Conservation (phyloP, 2,329 filamentous ascomycete species). For the Pseudopithomyces chartarum region DNA sequence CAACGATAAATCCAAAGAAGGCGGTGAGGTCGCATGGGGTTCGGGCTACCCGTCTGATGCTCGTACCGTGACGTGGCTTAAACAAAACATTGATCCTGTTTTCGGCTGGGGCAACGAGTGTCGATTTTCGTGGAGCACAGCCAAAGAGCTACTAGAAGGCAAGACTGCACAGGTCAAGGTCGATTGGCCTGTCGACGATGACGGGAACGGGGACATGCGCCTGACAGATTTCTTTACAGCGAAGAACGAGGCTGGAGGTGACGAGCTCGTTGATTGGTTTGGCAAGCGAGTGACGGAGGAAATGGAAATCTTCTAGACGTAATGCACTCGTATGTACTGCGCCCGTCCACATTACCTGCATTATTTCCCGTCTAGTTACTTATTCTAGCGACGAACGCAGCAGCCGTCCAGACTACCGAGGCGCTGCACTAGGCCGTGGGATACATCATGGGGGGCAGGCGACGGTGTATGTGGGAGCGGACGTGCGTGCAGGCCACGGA, state of each 20-base stretch:
- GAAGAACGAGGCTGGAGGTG: conserved; percentile 53
- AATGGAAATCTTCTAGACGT: conserved; percentile 70
- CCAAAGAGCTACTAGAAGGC: conserved; percentile 88
- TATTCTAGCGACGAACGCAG: neutral
- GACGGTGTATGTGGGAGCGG: conserved; percentile 6
- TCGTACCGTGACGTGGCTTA: conserved; percentile 80
- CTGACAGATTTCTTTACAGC: conserved; percentile 77
- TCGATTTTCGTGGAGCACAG: conserved; percentile 93
- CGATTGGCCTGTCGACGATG: conserved; percentile 84
- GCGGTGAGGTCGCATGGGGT: conserved; percentile 67
- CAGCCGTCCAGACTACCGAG: neutral
- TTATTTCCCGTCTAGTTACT: neutral
- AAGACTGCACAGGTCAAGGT: conserved; percentile 71
- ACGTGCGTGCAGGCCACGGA: conserved; percentile 12
- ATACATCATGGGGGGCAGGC: neutral
- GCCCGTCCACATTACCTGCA: neutral
- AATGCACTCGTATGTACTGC: neutral
- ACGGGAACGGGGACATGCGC: conserved; percentile 64
- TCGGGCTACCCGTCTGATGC: conserved; percentile 92
- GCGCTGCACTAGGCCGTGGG: neutral
- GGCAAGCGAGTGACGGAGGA: conserved; percentile 72
- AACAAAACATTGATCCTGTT: conserved; percentile 83
- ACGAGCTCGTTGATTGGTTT: conserved; percentile 82
- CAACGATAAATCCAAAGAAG: conserved; percentile 33
- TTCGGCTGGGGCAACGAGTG: conserved; percentile 97